Conservation (phyloP, 129 eudicot genomes). For the Helianthus annuus region HanXRQr2.0-SUNRISE NC_035446.2:130602579-130603078, state of each 20-base stretch:
- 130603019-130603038: not conserved
- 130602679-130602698: not conserved
- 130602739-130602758: conserved; percentile 8
- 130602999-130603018: not conserved
- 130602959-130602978: conserved; percentile 8
- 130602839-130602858: conserved; percentile 26
- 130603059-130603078: not conserved
- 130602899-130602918: conserved; percentile 13
- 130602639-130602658: conserved; percentile 20
- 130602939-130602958: not conserved
- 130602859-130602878: conserved; percentile 26
- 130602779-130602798: conserved; percentile 25
- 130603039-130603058: not conserved
- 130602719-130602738: conserved; percentile 13
- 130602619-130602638: conserved; percentile 8
- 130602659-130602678: conserved; percentile 22
- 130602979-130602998: conserved; percentile 14
- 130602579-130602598: not conserved
- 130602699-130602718: conserved; percentile 21
- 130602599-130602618: conserved; percentile 28
- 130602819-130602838: conserved; percentile 21
- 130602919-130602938: not conserved
- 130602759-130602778: conserved; percentile 11
- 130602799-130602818: conserved; percentile 21
- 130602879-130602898: conserved; percentile 17